Conservation (phyloP, 371 early-diverging fungal species). For the Rhizopus sp. region DNA sequence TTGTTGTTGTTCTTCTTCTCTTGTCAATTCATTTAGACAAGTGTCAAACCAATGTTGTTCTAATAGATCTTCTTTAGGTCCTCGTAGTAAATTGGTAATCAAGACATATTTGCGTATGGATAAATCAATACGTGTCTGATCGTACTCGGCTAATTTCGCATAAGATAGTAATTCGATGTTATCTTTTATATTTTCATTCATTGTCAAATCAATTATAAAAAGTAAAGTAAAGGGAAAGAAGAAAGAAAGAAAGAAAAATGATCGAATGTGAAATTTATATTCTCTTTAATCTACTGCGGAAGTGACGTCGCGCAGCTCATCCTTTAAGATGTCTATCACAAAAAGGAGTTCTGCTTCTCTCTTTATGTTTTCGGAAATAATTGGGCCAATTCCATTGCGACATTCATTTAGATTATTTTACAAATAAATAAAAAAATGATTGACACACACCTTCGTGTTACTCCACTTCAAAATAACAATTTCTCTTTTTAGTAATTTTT, state of each 20-base stretch:
- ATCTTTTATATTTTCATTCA: constrained; percentile 1
- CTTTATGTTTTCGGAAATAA: no score
- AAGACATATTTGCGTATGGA: constrained; percentile 31
- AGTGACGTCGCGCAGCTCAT: no score
- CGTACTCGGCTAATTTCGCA: constrained; percentile 24
- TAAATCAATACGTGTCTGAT: constrained; percentile 24
- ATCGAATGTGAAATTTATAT: no score
- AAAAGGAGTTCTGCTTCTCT: no score
- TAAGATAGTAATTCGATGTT: constrained; percentile 21
- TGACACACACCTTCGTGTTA: no score
- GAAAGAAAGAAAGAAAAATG: neutral
- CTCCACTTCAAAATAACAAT: no score
- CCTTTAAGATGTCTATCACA: no score
- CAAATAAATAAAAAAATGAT: no score
- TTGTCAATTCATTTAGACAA: constrained; percentile 20
- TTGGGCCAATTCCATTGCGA: no score
- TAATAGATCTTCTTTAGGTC: neutral
- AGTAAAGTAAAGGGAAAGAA: neutral
- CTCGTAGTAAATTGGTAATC: constrained; percentile 25
- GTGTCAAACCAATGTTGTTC: constrained; percentile 31
- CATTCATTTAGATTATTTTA: no score
- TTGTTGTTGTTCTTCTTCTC: constrained; percentile 17
- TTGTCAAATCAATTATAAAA: neutral
- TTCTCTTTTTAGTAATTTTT: neutral
- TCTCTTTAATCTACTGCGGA: neutral